Evolutionary conservation across 2,329 filamentous ascomycete genomes (phyloP).

Genomic region (Sarocladium kiliense): DNA sequence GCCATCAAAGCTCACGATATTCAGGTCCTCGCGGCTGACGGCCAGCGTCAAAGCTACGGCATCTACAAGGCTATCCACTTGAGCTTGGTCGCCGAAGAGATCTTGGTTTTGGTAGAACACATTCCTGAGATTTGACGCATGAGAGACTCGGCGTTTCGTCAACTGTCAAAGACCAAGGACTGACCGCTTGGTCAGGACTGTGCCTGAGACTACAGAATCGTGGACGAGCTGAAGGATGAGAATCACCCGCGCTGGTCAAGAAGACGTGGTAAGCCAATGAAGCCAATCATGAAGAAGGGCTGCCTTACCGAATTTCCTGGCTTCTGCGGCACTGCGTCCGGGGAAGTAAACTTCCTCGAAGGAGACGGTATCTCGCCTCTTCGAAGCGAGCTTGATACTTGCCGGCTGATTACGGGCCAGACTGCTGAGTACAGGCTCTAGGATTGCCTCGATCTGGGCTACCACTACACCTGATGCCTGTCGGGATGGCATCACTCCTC

Average conservation of each 20-base stretch:
- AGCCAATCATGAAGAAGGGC: too few species aligned
- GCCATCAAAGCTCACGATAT: conserved; percentile 67
- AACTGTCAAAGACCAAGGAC: conserved; percentile 12
- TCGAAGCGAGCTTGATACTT: conserved; percentile 19
- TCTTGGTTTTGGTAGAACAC: conserved; percentile 74
- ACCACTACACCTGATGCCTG: conserved; percentile 17
- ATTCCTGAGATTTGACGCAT: conserved; percentile 47
- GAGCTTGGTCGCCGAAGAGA: conserved; percentile 62
- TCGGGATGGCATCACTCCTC: neutral
- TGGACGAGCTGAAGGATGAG: conserved; percentile 56
- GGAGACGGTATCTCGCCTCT: conserved; percentile 10
- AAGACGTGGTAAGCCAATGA: too few species aligned
- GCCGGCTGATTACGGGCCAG: conserved; percentile 20
- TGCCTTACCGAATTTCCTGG: conserved; percentile 46
- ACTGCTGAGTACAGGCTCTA: conserved; percentile 24
- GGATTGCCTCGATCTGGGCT: conserved; percentile 29
- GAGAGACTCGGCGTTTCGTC: neutral
- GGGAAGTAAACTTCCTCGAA: conserved; percentile 36
- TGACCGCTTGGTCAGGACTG: conserved; percentile 58
- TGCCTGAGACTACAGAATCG: conserved; percentile 50
- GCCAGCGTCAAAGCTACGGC: conserved; percentile 67
- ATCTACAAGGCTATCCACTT: conserved; percentile 69
- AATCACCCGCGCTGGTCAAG: conserved; percentile 45
- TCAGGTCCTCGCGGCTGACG: conserved; percentile 58
- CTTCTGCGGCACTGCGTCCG: conserved; percentile 40